phyloP scores from a whole-genome alignment of 805 yeast genomes.

The Cyberlindnera japonica region DNA sequence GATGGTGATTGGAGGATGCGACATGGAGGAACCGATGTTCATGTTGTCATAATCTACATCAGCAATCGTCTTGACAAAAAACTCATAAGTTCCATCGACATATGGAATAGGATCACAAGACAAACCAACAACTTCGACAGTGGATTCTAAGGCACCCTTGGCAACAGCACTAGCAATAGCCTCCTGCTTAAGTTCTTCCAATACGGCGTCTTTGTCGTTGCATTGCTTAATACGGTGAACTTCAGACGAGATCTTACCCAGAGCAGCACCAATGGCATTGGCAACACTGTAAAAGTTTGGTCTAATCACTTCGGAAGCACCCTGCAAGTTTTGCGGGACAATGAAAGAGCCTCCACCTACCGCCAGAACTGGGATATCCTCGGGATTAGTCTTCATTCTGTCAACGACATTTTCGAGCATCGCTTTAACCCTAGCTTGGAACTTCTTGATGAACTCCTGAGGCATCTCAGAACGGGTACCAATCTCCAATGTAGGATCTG shows the following conservation, averaged over 20 bases:
- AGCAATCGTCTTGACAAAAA: slow-evolving; percentile 20
- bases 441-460: slow-evolving; percentile 9
- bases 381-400: slow-evolving; percentile 42
- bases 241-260: slow-evolving; percentile 38
- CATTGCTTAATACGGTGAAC: slow-evolving; percentile 10
- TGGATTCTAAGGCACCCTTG: slow-evolving; percentile 27
- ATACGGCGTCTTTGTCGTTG: slow-evolving; percentile 15
- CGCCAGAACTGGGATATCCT: slow-evolving; percentile 39
- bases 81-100: slow-evolving; percentile 29
- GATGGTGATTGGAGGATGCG: slow-evolving; percentile 9
- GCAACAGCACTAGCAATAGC: slow-evolving; percentile 22
- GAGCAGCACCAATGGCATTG: slow-evolving; percentile 49
- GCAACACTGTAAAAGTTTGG: slow-evolving; percentile 43
- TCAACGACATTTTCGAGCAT: slow-evolving; percentile 40
- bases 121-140: slow-evolving; percentile 26
- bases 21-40: slow-evolving; percentile 11
- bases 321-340: slow-evolving; percentile 35
- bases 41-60: slow-evolving; percentile 24
- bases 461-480: slow-evolving; percentile 6
- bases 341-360: slow-evolving; percentile 52
- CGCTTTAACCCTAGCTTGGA: slow-evolving; percentile 13
- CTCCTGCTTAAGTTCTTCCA: slow-evolving; percentile 21
- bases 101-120: slow-evolving; percentile 30
- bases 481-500: slow-evolving; percentile 11
- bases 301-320: slow-evolving; percentile 39